Conservation (phyloP, 495 filamentous ascomycete genomes). For the Evernia prunastri region DNA sequence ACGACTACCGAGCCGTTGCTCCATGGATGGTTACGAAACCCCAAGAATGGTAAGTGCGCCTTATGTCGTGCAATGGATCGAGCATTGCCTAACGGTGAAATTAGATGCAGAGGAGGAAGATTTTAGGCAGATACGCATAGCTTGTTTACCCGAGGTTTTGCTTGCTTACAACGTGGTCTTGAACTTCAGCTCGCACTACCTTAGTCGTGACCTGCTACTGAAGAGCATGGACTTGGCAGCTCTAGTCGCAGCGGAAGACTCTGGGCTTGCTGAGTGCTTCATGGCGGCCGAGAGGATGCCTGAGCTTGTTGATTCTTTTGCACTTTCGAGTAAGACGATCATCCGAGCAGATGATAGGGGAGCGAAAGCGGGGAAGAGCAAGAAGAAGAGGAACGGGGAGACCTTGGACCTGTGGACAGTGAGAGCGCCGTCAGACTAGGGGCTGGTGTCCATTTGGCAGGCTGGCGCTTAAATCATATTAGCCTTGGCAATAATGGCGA, state of each 20-base stretch:
- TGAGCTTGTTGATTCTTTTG: slow-evolving; percentile 71
- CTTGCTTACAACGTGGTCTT: slow-evolving; percentile 72
- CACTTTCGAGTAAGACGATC: slow-evolving; percentile 65
- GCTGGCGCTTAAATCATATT: neutral
- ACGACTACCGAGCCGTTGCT: slow-evolving; percentile 35
- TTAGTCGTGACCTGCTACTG: slow-evolving; percentile 58
- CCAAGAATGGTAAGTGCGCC: slow-evolving; percentile 35
- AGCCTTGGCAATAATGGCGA: neutral
- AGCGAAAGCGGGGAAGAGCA: slow-evolving; percentile 37
- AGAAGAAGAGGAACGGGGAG: slow-evolving; percentile 43
- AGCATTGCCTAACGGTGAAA: slow-evolving; percentile 16
- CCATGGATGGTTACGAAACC: slow-evolving; percentile 36
- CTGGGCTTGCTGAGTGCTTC: slow-evolving; percentile 61
- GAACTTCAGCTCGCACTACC: slow-evolving; percentile 57
- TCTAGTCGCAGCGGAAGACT: slow-evolving; percentile 55
- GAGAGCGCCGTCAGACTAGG: slow-evolving; percentile 4
- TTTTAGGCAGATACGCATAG: slow-evolving; percentile 52
- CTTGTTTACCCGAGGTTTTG: slow-evolving; percentile 74
- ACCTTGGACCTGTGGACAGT: slow-evolving; percentile 43
- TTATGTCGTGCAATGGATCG: neutral
- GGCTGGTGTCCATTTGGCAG: neutral
- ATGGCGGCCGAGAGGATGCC: slow-evolving; percentile 59
- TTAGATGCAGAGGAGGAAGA: slow-evolving; percentile 40
- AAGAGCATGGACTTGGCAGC: slow-evolving; percentile 74
- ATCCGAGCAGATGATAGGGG: slow-evolving; percentile 52